Evolutionary conservation across 2,329 filamentous ascomycete genomes (phyloP).

Genomic region (Cryphonectria radicalis): DNA sequence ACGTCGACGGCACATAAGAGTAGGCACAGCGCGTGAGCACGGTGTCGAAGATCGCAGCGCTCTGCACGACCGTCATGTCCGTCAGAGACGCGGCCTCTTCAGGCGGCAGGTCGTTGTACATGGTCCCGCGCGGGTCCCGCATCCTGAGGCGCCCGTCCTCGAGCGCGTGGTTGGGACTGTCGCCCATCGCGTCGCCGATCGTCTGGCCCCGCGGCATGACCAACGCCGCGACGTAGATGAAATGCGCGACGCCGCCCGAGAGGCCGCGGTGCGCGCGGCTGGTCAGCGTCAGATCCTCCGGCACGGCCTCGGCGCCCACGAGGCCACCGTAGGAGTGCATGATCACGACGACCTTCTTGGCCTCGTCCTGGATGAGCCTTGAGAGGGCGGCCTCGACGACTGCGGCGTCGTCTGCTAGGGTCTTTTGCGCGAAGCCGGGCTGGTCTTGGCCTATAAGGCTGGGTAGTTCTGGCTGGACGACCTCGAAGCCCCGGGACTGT

Average conservation of each 20-base stretch:
- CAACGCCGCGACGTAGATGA: constrained; percentile 33
- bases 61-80: constrained; percentile 23
- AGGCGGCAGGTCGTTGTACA: constrained; percentile 32
- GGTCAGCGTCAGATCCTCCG: constrained; percentile 28
- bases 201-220: constrained; percentile 32
- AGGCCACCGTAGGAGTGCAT: constrained; percentile 37
- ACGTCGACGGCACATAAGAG: constrained; percentile 32
- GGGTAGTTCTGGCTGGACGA: constrained; percentile 13
- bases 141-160: constrained; percentile 30
- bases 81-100: constrained; percentile 31
- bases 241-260: constrained; percentile 29
- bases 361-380: constrained; percentile 27
- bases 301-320: constrained; percentile 32
- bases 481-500: constrained; percentile 8
- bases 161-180: background rate
- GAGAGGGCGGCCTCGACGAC: background rate
- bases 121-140: constrained; percentile 8
- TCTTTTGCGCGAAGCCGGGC: constrained; percentile 6
- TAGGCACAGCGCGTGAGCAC: constrained; percentile 28
- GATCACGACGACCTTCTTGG: constrained; percentile 30
- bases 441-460: constrained; percentile 7
- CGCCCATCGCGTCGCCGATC: constrained; percentile 13
- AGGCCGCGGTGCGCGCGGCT: constrained; percentile 26
- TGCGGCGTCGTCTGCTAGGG: background rate
- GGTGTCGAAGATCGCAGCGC: constrained; percentile 29